Percentiles rank a stretch among this genome's conserved stretches.
These are phyloP conservation scores for Gossypium raimondii DNA, from an alignment of 345 rosid species.

Conservation along the genomic window DNA sequence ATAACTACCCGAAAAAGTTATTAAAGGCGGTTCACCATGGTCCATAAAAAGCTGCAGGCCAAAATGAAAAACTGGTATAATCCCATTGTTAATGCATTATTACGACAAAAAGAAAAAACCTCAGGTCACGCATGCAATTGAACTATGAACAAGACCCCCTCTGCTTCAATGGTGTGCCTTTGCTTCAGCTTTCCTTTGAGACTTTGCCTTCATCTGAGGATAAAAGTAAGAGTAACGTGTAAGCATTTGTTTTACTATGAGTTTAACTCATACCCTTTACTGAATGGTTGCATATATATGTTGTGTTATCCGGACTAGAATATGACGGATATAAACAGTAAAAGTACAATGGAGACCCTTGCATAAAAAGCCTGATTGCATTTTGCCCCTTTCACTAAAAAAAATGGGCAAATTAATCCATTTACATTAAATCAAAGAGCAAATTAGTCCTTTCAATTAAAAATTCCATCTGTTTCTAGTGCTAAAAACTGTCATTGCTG, in stretches of 20 bases:
- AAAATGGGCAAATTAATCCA: too few relatives aligned
- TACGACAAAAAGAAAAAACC: constrained; percentile 17
- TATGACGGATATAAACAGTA: too few relatives aligned
- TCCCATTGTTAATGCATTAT: constrained; percentile 25
- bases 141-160: constrained; percentile 9
- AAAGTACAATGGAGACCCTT: too few relatives aligned
- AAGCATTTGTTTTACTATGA: neutral
- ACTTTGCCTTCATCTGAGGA: constrained; percentile 50
- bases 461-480: too few relatives aligned
- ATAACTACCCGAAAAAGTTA: neutral
- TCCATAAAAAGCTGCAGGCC: constrained; percentile 21
- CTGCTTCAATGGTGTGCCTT: constrained; percentile 48
- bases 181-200: constrained; percentile 53
- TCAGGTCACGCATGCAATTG: neutral
- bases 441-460: too few relatives aligned
- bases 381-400: neutral
- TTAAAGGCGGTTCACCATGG: neutral
- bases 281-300: neutral
- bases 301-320: neutral
- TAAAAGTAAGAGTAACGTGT: neutral
- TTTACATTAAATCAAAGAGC: too few relatives aligned
- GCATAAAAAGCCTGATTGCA: too few relatives aligned
- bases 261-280: too few relatives aligned
- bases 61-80: constrained; percentile 11
- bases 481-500: too few relatives aligned